Evolutionary conservation across 768 basidiomycete species (phyloP).

Genomic region (Leccinum broughii): DNA sequence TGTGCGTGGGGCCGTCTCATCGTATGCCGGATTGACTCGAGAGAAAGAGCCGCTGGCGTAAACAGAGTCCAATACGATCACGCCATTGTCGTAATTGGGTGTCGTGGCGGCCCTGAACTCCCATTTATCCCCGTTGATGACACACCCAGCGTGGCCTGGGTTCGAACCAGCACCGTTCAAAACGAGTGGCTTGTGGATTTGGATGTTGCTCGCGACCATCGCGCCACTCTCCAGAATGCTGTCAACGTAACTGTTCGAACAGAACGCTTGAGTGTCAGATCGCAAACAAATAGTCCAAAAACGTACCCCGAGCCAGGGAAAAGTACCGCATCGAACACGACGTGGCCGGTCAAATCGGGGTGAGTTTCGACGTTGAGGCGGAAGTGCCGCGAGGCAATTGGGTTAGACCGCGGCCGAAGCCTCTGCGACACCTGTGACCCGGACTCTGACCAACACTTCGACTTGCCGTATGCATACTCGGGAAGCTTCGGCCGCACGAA

Average conservation of each 20-base stretch:
- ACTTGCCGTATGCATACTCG: constrained; percentile 33
- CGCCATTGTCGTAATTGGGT: constrained; percentile 22
- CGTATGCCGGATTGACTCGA: constrained; percentile 27
- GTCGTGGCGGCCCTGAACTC: constrained; percentile 31
- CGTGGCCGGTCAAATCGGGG: constrained; percentile 43
- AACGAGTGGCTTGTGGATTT: constrained; percentile 33
- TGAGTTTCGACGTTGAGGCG: constrained; percentile 36
- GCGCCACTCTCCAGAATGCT: constrained; percentile 36
- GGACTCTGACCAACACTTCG: constrained; percentile 29
- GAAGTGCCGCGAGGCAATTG: constrained; percentile 38
- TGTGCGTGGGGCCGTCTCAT: constrained; percentile 20
- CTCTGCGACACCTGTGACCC: constrained; percentile 25
- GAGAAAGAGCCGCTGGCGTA: constrained; percentile 32
- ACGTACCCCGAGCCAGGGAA: constrained; percentile 45
- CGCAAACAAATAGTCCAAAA: constrained; percentile 17
- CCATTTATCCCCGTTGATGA: constrained; percentile 30
- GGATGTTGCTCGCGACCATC: constrained; percentile 28
- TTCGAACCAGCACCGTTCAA: constrained; percentile 16
- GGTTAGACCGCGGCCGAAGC: constrained; percentile 31
- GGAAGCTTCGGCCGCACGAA: constrained; percentile 31
- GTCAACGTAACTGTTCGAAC: constrained; percentile 23
- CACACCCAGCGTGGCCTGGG: constrained; percentile 28
- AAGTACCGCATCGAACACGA: constrained; percentile 45
- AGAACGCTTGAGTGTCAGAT: constrained; percentile 1
- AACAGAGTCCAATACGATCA: constrained; percentile 31